Base-by-base conservation (phyloP, 73 alveolate species). In the Paramecium sonneborni region DNA sequence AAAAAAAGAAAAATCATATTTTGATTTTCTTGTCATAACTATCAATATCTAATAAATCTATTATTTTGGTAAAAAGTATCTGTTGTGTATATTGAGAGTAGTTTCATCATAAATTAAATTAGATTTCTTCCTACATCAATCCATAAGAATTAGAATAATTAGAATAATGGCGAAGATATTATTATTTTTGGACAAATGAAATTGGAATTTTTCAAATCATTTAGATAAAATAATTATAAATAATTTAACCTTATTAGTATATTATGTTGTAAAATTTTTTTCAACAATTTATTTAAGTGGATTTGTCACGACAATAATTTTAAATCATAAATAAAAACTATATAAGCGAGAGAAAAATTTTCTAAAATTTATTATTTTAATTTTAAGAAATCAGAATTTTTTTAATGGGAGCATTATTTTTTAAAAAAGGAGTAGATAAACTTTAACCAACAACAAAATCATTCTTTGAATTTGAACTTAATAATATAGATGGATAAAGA, bases 401-500 rank as follows among this genome's bases (percentile, higher is more conserved):
- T 30, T 4, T 14, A 44, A 93, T 93, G 95, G 96, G 96, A 26
- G 5, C 85, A 1, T 11, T 91, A 79, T 82, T 91, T 68, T 93
- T 93, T 57, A 93, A 93, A 34, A 43, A 48, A 41, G 85, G 92
- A 72, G 92, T 82, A 88, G 95, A 93, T 35, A 58, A 82, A 44
- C 93, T 90, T 9, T 57, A 56, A 30, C 44, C 90, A 38, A 12
- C 93, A 15, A 46, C 43, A 58, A 55, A 92, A 14, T 58, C 96
- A 10, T 93, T 95, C 67, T 92, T 76, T 62, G 95, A 94, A 39
- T 87, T 92, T 55, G 84, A 74, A 46, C 93, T 93, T 6, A 92
- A 58, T 10, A 96, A 95, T 70, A 95, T 95, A 34, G 98, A 95
- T 52, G 97, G 97, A 3, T 55, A 88, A 18, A 28, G 18, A 12